phyloP scores from a whole-genome alignment of 805 yeast species.

The Yarrowia bubula region DNA sequence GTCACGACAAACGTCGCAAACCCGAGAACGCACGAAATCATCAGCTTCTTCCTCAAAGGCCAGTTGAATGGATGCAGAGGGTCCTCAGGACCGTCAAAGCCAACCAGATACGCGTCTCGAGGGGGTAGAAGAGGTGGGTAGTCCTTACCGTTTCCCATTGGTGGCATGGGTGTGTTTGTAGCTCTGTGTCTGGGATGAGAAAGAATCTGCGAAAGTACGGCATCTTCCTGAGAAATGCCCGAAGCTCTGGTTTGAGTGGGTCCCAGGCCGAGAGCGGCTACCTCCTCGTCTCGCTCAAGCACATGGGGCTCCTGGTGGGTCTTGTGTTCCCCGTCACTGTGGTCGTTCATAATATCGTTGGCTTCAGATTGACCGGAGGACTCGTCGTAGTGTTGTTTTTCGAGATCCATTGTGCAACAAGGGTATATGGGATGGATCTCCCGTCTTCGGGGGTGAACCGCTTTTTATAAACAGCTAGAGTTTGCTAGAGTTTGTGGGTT shows the following conservation, averaged over 20 bases:
- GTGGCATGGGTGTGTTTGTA: conserved; percentile 24
- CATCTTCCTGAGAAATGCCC: conserved; percentile 2
- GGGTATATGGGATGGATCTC: too few species aligned
- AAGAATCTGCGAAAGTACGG: not conserved
- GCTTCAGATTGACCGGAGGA: conserved; percentile 14
- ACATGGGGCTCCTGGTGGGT: not conserved
- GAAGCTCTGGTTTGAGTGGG: not conserved
- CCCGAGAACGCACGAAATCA: conserved; percentile 49
- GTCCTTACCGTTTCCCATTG: conserved; percentile 28
- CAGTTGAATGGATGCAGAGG: conserved; percentile 80
- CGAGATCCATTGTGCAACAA: not conserved
- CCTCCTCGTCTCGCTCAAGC: not conserved
- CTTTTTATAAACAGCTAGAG: conserved; percentile 13
- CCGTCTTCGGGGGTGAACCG: conserved; percentile 26
- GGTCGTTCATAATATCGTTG: conserved; percentile 2
- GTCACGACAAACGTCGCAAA: conserved; percentile 53
- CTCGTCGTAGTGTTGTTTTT: conserved; percentile 16
- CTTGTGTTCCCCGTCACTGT: not conserved
- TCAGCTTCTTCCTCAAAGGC: conserved; percentile 50
- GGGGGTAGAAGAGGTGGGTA: conserved; percentile 29
- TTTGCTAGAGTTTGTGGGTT: not conserved
- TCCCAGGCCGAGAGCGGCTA: not conserved
- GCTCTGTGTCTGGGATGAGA: conserved; percentile 6
- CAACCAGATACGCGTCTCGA: conserved; percentile 52
- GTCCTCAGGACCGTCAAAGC: conserved; percentile 68